phyloP scores from a whole-genome alignment of 805 yeast genomes.

The Teunomyces atbi region DNA sequence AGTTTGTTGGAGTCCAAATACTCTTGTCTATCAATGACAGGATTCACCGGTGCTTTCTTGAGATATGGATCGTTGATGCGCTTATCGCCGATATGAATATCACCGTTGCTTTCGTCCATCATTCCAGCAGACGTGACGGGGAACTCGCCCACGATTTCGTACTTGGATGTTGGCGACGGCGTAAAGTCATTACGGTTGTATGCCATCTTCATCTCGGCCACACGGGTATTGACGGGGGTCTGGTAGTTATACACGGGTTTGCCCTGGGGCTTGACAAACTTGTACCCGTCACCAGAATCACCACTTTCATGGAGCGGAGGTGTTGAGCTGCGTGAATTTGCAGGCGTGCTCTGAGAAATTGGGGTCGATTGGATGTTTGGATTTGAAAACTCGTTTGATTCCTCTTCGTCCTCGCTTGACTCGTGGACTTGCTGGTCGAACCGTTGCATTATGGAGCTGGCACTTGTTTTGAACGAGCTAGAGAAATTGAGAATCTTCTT shows the following conservation, averaged over 20 bases:
- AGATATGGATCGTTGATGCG: slow-evolving; percentile 34
- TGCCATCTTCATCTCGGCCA: slow-evolving; percentile 9
- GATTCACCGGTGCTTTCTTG: not conserved
- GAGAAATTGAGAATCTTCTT: slow-evolving; percentile 29
- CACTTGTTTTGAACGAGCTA: slow-evolving; percentile 28
- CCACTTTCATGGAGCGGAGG: slow-evolving; percentile 35
- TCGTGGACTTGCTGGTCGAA: slow-evolving; percentile 13
- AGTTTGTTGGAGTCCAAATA: slow-evolving; percentile 8
- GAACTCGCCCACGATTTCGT: slow-evolving; percentile 31
- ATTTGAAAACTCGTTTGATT: slow-evolving; percentile 2
- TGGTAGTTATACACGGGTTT: slow-evolving; percentile 17
- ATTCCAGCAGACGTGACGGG: slow-evolving; percentile 30
- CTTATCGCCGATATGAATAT: slow-evolving; percentile 37
- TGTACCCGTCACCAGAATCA: slow-evolving; percentile 39
- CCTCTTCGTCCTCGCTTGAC: slow-evolving; percentile 6
- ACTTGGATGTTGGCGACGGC: slow-evolving; percentile 11
- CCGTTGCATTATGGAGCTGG: slow-evolving; percentile 17
- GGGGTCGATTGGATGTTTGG: slow-evolving; percentile 26
- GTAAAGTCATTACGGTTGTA: slow-evolving; percentile 11
- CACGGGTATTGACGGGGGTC: slow-evolving; percentile 14
- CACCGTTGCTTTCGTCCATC: slow-evolving; percentile 33
- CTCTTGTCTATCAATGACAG: not conserved
- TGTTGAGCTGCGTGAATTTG: slow-evolving; percentile 37
- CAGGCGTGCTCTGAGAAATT: slow-evolving; percentile 43
- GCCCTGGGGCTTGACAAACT: slow-evolving; percentile 34